Percentiles rank a stretch among this genome's conserved stretches.
phyloP scores from a whole-genome alignment of 2,329 filamentous ascomycete genomes.

The Metarhizium anisopliae region DNA sequence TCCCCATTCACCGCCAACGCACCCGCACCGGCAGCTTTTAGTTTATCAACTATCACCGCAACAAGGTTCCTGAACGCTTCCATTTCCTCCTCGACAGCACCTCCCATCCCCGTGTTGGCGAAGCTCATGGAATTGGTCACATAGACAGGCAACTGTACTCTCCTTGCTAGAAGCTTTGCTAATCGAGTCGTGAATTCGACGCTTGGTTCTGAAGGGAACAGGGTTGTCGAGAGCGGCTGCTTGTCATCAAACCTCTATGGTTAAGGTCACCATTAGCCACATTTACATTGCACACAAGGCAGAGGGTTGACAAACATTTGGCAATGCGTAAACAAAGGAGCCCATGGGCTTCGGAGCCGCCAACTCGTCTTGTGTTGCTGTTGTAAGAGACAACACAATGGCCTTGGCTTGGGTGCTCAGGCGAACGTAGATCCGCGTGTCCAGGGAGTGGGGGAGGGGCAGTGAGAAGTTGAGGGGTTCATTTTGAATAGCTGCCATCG shows the following conservation, averaged over 20 bases:
- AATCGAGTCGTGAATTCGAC: constrained; percentile 81
- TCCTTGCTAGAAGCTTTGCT: constrained; percentile 73
- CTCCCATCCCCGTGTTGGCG: constrained; percentile 62
- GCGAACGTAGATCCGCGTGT: constrained; percentile 53
- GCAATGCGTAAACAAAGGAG: constrained; percentile 89
- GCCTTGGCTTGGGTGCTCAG: constrained; percentile 49
- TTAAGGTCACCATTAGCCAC: constrained; percentile 23
- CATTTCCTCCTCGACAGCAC: constrained; percentile 88
- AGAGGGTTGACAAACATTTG: constrained; percentile 54
- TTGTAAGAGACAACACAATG: constrained; percentile 53
- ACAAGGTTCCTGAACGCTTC: constrained; percentile 72
- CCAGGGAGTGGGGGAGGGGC: constrained; percentile 49
- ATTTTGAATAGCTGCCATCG: background rate
- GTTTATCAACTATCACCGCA: constrained; percentile 44
- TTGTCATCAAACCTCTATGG: constrained; percentile 41
- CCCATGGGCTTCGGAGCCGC: constrained; percentile 54
- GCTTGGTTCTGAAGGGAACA: constrained; percentile 68
- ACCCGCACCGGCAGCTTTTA: constrained; percentile 13
- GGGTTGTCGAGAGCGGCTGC: constrained; percentile 65
- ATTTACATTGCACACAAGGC: background rate
- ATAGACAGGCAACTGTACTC: constrained; percentile 68
- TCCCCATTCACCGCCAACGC: constrained; percentile 2
- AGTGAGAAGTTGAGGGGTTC: constrained; percentile 35
- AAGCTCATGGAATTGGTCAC: constrained; percentile 84
- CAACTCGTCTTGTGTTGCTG: constrained; percentile 43